These are phyloP conservation scores for Cyclostephanos tholiformis DNA, from an alignment of 108 stramenopile species.

Conservation along the genomic window DNA sequence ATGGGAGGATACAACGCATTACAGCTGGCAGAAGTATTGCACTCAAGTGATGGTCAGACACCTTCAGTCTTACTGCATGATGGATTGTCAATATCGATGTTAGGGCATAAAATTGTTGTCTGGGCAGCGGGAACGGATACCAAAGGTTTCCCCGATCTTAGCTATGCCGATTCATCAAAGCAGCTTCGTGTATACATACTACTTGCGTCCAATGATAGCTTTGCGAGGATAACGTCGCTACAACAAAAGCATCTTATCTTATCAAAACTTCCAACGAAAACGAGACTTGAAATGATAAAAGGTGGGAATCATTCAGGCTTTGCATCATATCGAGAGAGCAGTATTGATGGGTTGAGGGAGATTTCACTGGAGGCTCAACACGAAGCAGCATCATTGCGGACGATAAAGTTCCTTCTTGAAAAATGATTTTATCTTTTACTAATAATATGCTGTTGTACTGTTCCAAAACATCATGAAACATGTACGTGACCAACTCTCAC, in stretches of 20 bases:
- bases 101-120: constrained; percentile 21
- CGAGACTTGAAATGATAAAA: constrained; percentile 21
- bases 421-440: neutral
- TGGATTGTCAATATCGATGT: constrained; percentile 30
- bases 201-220: constrained; percentile 30
- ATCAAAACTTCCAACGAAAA: constrained; percentile 26
- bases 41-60: neutral
- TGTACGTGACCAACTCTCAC: constrained; percentile 1
- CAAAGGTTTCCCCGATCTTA: constrained; percentile 27
- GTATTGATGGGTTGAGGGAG: constrained; percentile 9
- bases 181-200: constrained; percentile 28
- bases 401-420: constrained; percentile 1
- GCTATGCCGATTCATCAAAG: neutral
- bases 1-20: constrained; percentile 41
- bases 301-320: constrained; percentile 44
- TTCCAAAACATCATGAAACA: neutral
- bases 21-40: constrained; percentile 28
- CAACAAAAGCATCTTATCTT: constrained; percentile 25
- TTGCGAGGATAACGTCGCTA: constrained; percentile 22
- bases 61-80: constrained; percentile 19
- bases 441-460: neutral
- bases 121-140: constrained; percentile 33
- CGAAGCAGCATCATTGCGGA: neutral
- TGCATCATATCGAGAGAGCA: constrained; percentile 31
- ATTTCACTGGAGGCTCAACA: constrained; percentile 11